Base-by-base conservation (phyloP, 2,329 filamentous ascomycete genomes). In the Grosmannia huntii region DNA sequence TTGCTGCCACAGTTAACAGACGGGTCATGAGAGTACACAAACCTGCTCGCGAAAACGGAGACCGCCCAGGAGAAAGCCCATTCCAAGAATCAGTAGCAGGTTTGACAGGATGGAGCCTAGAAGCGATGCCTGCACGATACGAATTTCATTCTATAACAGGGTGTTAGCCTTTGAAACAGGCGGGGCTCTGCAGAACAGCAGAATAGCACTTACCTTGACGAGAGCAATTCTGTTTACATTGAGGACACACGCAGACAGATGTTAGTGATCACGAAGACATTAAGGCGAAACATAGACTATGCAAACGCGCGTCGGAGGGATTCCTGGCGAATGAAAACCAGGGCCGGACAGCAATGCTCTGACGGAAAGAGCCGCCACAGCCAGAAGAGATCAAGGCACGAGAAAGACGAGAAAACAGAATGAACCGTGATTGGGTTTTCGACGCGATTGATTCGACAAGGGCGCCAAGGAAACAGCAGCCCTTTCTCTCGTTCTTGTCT, bases 41-140 rank as follows among this genome's bases (percentile, higher is more conserved):
- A 84, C 83, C 76, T 96, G 91, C 74, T 96, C 91, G 68, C 87
- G 86, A 70, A 84, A 96, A 62, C 90, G 85, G 57, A 96, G 75
- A 62, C 90, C 91, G 67, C 91, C 91, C 27, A 95, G 73, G 56
- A 95, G 80, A 71, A 96, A 96, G 59, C 85, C 85, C 90, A 96
- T 96, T 66, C 91, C 91, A 65, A 96, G 74, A 67, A 95, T 95
- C 61, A 96, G 79, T 27, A 96, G 77, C 58, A 96, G 73, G 67
- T 96, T 96, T 62, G 90, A 87, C 63, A 96, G 75, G 65, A 96
- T 95, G 1, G 90, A 95, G 49, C 91, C 91, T 33, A 96, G 78
- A 55, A 96, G 75, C 0, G 91, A 95, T 16, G 91, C 90, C 72
- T 96, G 91, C 27, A 96, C 91, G 64, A 96, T 92, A 60, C 88